Base-by-base conservation (phyloP, 345 rosid species). In the Leavenworthia alabamica region DNA sequence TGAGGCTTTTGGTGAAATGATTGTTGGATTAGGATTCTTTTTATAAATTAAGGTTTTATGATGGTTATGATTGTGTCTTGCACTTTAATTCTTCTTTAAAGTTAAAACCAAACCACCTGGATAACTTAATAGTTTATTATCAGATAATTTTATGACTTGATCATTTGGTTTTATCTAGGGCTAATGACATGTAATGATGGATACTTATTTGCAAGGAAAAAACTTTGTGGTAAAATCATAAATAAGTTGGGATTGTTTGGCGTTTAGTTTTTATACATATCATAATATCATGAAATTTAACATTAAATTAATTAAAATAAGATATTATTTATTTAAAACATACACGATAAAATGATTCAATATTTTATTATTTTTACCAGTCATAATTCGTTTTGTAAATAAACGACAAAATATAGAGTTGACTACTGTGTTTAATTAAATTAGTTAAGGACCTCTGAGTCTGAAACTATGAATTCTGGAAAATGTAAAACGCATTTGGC, bases 51-150 rank as follows among this genome's bases (percentile, higher is more conserved):
- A 79, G 78, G 76, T 71, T 70, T 69, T 62, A 67, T 70, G 83
- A 74, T 54, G 66, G 40, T 17, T 43, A 79, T 81, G 61, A 81
- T 81, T 74, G 64, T 82, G 86, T 85, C 75, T 66, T 72, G 83
- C 78, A 74, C 79, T 79, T 84, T 64, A 71, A 40, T 43, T 32
- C 56, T 67, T 56, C 67, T 61, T 76, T 50, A 54, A 74, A 62
- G 17, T 32, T 43, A 29, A 60, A 60, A 47, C 29, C 5, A 45
- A 28, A 37, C 60, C 52, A 61, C 50, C 57, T 61, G 56, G 49
- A 43, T 53, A 17, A 43, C 57, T 42, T 41, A 33, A 23, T 23
- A 2, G 24, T 23, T 23, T 23, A 23, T 1, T 23, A 23, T 23
- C 24, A 23, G 1, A 41, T 2, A 17, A 12, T 50, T 28, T n/a